Evolutionary conservation across 2,329 filamentous ascomycete genomes (phyloP).

Genomic region (Alternaria dauci): DNA sequence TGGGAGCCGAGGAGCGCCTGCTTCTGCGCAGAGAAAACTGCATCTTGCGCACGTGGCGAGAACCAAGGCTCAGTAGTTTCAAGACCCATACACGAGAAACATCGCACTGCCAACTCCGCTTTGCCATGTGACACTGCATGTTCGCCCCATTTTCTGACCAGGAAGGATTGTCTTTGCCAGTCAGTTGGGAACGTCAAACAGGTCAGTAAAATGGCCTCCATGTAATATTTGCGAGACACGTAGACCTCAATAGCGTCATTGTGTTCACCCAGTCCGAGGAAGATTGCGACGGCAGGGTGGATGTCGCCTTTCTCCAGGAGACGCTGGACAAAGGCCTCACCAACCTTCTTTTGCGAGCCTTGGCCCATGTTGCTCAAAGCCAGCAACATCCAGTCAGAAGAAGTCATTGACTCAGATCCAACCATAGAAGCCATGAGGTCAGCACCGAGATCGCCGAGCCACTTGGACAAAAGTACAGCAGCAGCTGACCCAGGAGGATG

Average conservation of each 20-base stretch:
- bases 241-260: conserved; percentile 98
- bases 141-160: conserved; percentile 95
- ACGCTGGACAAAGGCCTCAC: conserved; percentile 87
- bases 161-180: conserved; percentile 88
- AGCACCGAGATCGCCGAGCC: conserved; percentile 85
- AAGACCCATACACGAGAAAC: conserved; percentile 87
- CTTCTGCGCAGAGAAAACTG: conserved; percentile 64
- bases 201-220: conserved; percentile 91
- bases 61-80: conserved; percentile 89
- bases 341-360: conserved; percentile 84
- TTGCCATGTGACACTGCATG: conserved; percentile 86
- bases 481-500: conserved; percentile 78
- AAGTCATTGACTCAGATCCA: conserved; percentile 84
- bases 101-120: conserved; percentile 89
- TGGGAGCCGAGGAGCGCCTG: conserved; percentile 60
- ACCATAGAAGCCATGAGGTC: conserved; percentile 81
- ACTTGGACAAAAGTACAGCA: conserved; percentile 85
- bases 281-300: conserved; percentile 89
- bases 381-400: conserved; percentile 95
- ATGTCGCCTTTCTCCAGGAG: conserved; percentile 89
- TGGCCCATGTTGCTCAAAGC: conserved; percentile 85
- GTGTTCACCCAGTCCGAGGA: conserved; percentile 89
- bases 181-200: conserved; percentile 83
- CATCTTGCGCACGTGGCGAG: conserved; percentile 78
- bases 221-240: conserved; percentile 85